These are phyloP conservation scores for Podaxis mareebaensis DNA, from an alignment of 768 basidiomycete genomes.

Conservation along the genomic window DNA sequence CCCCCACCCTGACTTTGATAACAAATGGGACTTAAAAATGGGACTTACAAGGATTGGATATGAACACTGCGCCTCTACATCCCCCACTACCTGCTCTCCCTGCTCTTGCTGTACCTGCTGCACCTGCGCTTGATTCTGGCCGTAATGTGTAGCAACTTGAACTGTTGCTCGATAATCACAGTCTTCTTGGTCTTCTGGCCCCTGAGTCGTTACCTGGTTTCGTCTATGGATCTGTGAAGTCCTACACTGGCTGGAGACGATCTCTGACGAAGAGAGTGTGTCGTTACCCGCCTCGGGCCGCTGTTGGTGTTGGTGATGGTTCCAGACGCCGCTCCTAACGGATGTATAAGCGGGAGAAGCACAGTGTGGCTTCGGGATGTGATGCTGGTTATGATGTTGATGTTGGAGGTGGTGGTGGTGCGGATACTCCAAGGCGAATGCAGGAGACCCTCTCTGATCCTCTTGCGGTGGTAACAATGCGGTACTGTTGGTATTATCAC, in stretches of 20 bases:
- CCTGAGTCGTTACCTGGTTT: background rate
- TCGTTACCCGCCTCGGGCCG: constrained; percentile 82
- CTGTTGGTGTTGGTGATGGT: background rate
- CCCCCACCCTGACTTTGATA: no score
- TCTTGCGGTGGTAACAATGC: constrained; percentile 4
- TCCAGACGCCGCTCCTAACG: background rate
- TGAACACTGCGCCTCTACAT: background rate
- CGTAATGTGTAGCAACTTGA: background rate
- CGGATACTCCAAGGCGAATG: constrained; percentile 2
- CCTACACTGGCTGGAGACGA: no score
- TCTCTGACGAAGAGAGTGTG: constrained; percentile 17
- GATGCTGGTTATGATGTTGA: background rate
- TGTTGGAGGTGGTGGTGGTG: background rate
- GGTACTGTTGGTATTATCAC: background rate
- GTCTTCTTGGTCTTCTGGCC: background rate
- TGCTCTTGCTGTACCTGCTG: background rate
- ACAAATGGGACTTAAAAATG: no score
- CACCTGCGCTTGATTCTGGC: background rate
- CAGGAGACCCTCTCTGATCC: background rate
- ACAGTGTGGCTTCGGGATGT: background rate
- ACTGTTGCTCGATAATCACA: background rate
- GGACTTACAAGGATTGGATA: no score
- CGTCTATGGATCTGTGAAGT: background rate
- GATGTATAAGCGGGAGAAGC: background rate
- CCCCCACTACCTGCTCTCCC: background rate